Evolutionary conservation across 257 asterid genomes (phyloP).

Genomic region (Asclepias syriaca): DNA sequence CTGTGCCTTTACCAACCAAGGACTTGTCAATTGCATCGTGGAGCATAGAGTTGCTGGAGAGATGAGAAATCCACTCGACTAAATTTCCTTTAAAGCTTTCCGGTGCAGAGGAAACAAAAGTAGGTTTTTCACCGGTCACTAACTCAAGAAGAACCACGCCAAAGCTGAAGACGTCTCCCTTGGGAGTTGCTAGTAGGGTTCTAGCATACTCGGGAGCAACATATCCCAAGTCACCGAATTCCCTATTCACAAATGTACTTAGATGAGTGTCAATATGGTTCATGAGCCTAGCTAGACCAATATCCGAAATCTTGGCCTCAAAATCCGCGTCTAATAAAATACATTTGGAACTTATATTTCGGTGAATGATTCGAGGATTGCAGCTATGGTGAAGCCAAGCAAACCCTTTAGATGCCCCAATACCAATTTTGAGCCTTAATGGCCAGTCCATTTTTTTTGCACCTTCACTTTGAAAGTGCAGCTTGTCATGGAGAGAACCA

Average conservation of each 20-base stretch:
- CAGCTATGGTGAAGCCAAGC: constrained; percentile 48
- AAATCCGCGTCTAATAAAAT: constrained; percentile 32
- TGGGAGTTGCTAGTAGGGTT: constrained; percentile 79
- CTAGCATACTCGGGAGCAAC: constrained; percentile 80
- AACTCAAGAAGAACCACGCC: constrained; percentile 89
- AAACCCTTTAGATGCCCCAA: constrained; percentile 39
- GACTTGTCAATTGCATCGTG: constrained; percentile 60
- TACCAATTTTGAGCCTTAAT: constrained; percentile 31
- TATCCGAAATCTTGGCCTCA: constrained; percentile 60
- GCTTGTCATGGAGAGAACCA: constrained; percentile 32
- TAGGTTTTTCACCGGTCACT: constrained; percentile 65
- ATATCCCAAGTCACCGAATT: constrained; percentile 84
- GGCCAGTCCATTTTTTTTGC: constrained; percentile 33
- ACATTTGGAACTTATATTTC: constrained; percentile 43
- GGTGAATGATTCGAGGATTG: constrained; percentile 38
- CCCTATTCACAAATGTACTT: constrained; percentile 90
- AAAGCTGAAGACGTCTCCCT: constrained; percentile 86
- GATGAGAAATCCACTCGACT: constrained; percentile 72
- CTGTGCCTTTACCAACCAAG: constrained; percentile 54
- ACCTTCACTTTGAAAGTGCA: constrained; percentile 22
- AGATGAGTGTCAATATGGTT: constrained; percentile 83
- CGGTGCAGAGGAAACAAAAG: constrained; percentile 50
- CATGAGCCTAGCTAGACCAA: constrained; percentile 89
- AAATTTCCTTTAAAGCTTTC: constrained; percentile 76
- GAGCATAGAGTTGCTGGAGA: constrained; percentile 55